Conservation (phyloP, 1,284 basidiomycete genomes). For the Ganoderma leucocontextum region DNA sequence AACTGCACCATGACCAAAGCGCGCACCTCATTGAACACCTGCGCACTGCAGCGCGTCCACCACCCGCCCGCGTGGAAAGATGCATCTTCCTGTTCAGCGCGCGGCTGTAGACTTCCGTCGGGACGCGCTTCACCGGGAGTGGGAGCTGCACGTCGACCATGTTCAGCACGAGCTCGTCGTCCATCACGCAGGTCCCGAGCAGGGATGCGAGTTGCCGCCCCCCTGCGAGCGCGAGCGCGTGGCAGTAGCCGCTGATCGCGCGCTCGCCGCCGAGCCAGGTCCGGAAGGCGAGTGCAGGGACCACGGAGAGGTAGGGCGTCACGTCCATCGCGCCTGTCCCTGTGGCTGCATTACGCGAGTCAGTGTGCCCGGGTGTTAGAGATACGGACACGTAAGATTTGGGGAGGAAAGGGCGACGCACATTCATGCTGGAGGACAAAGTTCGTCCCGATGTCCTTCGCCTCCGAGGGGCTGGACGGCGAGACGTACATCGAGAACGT, state of each 20-base stretch:
- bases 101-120: neutral
- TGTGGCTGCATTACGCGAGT: neutral
- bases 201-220: slow-evolving; percentile 71
- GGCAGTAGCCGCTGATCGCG: slow-evolving; percentile 81
- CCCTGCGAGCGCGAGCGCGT: slow-evolving; percentile 75
- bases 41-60: slow-evolving; percentile 77
- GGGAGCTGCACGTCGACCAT: slow-evolving; percentile 69
- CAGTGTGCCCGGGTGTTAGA: neutral
- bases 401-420: slow-evolving; percentile 38
- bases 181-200: slow-evolving; percentile 72
- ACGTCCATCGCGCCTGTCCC: slow-evolving; percentile 1
- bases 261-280: slow-evolving; percentile 85
- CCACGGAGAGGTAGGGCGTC: neutral
- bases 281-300: slow-evolving; percentile 79
- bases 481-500: slow-evolving; percentile 69
- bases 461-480: slow-evolving; percentile 23
- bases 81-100: neutral
- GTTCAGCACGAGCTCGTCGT: slow-evolving; percentile 65
- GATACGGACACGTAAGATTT: neutral
- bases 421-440: slow-evolving; percentile 71
- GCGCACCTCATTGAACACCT: slow-evolving; percentile 70
- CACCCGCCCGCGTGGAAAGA: slow-evolving; percentile 65
- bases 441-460: slow-evolving; percentile 39
- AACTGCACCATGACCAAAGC: neutral
- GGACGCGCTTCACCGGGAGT: neutral